These are phyloP conservation scores for Dendrobium huoshanense DNA, from an alignment of 106 monocot species.

Conservation along the genomic window DNA sequence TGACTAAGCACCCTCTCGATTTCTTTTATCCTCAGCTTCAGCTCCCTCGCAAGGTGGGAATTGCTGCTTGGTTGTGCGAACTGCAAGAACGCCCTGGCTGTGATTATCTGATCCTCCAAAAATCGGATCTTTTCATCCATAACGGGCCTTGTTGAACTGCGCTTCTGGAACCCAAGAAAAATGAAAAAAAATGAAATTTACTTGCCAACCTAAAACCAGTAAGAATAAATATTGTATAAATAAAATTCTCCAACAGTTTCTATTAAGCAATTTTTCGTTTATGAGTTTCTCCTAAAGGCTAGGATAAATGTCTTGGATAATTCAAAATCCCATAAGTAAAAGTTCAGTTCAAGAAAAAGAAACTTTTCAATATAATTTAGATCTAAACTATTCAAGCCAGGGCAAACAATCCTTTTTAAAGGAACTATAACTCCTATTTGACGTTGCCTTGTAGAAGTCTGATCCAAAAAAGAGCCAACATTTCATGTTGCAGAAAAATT, in stretches of 20 bases:
- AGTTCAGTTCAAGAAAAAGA: neutral
- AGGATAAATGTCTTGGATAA: neutral
- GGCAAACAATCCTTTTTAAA: neutral
- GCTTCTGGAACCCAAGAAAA: neutral
- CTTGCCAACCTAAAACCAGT: neutral
- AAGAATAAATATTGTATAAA: neutral
- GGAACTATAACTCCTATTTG: neutral
- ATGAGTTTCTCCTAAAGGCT: neutral
- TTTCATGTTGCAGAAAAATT: neutral
- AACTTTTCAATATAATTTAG: neutral
- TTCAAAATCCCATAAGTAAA: neutral
- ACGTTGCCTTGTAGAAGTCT: neutral
- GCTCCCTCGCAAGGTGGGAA: slow-evolving; percentile 63
- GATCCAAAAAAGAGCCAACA: neutral
- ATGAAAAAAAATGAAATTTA: neutral
- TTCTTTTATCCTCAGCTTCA: slow-evolving; percentile 81
- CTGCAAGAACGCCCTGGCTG: slow-evolving; percentile 72
- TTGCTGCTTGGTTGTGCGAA: slow-evolving; percentile 69
- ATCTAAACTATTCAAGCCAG: neutral
- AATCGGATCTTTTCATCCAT: slow-evolving; percentile 45
- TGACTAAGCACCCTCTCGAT: slow-evolving; percentile 53
- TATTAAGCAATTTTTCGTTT: neutral
- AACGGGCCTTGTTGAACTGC: neutral
- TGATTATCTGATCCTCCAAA: slow-evolving; percentile 81
- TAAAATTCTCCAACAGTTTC: neutral